Evolutionary conservation across 495 filamentous ascomycete genomes (phyloP).

Genomic region (Aspergillus haitiensis): DNA sequence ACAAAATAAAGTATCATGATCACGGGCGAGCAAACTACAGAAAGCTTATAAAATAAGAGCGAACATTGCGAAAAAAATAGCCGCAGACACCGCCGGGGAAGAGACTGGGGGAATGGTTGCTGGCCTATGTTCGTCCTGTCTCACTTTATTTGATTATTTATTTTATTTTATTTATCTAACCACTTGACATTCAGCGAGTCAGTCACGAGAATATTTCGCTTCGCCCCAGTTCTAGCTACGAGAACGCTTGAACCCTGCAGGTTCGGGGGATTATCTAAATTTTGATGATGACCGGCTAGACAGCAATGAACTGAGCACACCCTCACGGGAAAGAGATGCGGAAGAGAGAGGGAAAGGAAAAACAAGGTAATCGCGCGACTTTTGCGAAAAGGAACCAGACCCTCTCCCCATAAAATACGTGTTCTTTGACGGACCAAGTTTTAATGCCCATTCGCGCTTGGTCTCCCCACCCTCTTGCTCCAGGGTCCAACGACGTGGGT

Average conservation of each 20-base stretch:
- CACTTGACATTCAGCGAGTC: too few species aligned
- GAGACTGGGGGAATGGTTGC: neutral
- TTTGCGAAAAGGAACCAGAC: neutral
- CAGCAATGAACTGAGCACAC: too few species aligned
- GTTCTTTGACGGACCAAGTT: neutral
- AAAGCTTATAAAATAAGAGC: neutral
- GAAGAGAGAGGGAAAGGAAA: neutral
- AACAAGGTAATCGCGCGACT: neutral
- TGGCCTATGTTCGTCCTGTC: neutral
- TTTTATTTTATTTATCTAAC: too few species aligned
- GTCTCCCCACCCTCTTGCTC: conserved; percentile 2
- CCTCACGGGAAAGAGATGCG: too few species aligned
- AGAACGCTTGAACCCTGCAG: too few species aligned
- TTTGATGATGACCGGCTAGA: too few species aligned
- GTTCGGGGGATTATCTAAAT: too few species aligned
- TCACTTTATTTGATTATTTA: neutral
- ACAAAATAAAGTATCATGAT: neutral
- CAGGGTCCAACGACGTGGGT: conserved; percentile 7
- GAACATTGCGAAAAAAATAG: conserved; percentile 1
- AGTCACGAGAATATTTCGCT: too few species aligned
- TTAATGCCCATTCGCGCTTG: conserved; percentile 2
- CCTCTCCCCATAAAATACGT: conserved; percentile 5
- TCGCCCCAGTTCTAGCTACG: too few species aligned
- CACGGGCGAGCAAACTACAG: neutral
- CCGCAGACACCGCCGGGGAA: conserved; percentile 2